Evolutionary conservation across 148 eudicot genomes (phyloP).

Genomic region (Silene uniflora): DNA sequence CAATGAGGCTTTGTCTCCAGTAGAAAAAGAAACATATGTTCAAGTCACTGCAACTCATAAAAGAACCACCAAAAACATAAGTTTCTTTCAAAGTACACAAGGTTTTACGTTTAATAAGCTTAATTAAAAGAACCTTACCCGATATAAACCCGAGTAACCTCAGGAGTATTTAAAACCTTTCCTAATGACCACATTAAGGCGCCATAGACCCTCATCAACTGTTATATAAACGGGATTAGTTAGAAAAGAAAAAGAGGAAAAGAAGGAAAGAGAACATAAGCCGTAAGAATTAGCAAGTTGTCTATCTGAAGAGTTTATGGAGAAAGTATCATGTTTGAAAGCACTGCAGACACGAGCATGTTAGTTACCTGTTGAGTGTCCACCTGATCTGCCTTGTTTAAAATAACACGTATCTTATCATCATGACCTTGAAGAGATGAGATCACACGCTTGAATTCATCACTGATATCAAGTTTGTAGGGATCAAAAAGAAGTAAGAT

Average conservation of each 20-base stretch:
- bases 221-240: slow-evolving; percentile 16
- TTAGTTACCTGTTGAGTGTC: slow-evolving; percentile 79
- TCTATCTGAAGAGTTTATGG: not conserved
- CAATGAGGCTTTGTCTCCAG: not conserved
- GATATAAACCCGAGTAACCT: slow-evolving; percentile 82
- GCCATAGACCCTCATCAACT: slow-evolving; percentile 92
- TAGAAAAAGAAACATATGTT: not conserved
- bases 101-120: not conserved
- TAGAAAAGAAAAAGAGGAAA: not conserved
- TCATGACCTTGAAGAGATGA: slow-evolving; percentile 82
- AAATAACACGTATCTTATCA: slow-evolving; percentile 83
- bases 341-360: not conserved
- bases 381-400: slow-evolving; percentile 93
- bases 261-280: not conserved
- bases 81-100: not conserved
- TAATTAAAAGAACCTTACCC: slow-evolving; percentile 50
- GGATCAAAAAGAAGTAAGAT: slow-evolving; percentile 89
- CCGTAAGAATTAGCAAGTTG: not conserved
- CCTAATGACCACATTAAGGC: slow-evolving; percentile 98
- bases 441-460: slow-evolving; percentile 87
- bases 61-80: not conserved
- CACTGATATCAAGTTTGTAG: slow-evolving; percentile 87
- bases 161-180: slow-evolving; percentile 81
- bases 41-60: not conserved
- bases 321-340: not conserved